Evolutionary conservation across 2,329 filamentous ascomycete genomes (phyloP), one percentile per base, ranked within the genome.

Genomic region (Lithohypha guttulata): DNA sequence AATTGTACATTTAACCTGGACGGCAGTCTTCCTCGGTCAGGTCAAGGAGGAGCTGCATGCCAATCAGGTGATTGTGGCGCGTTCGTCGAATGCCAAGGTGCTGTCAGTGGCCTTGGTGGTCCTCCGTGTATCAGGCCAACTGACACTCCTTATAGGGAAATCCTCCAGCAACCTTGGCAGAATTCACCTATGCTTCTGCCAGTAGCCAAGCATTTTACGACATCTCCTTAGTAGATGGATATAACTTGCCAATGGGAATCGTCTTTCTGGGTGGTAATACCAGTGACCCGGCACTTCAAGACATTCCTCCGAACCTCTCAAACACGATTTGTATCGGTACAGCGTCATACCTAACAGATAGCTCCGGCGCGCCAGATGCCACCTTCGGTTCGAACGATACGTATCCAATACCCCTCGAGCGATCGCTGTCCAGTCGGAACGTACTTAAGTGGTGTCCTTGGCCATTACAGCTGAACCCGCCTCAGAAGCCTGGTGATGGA

Each of bases 171-270:
- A 87, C 82, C 1, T 70, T 93, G 9, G 83, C 81, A 26, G 84
- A 93, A 55, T 87, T 91, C 60, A 85, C 80, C 39, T 69, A 89
- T 11, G 71, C 75, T 34, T 81, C 49, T 8, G 34, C 30, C 31
- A 44, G 46, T 19, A 65, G 67, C 15, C 79, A 86, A 54, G 81
- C 77, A 7, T 91, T 84, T 57, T 89, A 87, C 61, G 84, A 91
- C 58, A 83, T 91, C 46, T 86, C 81, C 27, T 68, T 89, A 2
- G 84, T 91, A 15, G 84, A 91, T 55, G 84, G 84, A 34, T 89
- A 89, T 69, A 89, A 89, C 55, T 61, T 89, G 76, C 54, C 55
- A 11, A 38, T 58, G 21, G 55, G 49, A 31, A 60, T 62, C 32
- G 52, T 61, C 11, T 56, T 55, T 4, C 45, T 60, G 13, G 54